These are phyloP conservation scores for Pleurostoma richardsiae DNA, from an alignment of 2,329 filamentous ascomycete genomes.

Conservation along the genomic window DNA sequence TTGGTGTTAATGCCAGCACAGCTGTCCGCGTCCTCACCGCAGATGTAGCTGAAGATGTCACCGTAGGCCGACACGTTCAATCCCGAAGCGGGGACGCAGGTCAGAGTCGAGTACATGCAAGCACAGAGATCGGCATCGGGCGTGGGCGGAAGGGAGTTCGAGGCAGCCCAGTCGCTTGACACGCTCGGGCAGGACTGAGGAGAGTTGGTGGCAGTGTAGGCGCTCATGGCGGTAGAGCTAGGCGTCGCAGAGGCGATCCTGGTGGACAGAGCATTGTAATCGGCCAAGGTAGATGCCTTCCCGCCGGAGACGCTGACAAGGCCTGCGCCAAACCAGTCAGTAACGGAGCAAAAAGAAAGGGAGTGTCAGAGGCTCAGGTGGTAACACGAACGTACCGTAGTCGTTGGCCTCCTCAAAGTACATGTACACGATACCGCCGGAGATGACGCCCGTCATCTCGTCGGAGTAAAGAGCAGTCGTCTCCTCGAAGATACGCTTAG, in stretches of 20 bases:
- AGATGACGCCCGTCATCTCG: conserved; percentile 84
- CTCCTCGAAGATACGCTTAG: conserved; percentile 77
- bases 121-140: conserved; percentile 75
- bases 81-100: conserved; percentile 60
- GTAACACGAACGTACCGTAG: conserved; percentile 8
- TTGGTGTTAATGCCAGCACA: conserved; percentile 68
- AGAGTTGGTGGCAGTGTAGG: conserved; percentile 72
- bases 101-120: conserved; percentile 75
- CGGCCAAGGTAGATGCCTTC: conserved; percentile 61
- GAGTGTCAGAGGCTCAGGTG: background rate
- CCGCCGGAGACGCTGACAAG: conserved; percentile 58
- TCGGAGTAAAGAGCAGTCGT: conserved; percentile 73
- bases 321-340: conserved; percentile 37
- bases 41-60: conserved; percentile 70
- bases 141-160: conserved; percentile 68
- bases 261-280: conserved; percentile 69
- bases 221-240: conserved; percentile 55
- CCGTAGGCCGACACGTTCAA: conserved; percentile 56
- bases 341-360: background rate
- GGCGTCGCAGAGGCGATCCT: conserved; percentile 66
- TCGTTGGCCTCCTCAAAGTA: conserved; percentile 90
- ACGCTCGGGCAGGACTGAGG: conserved; percentile 67
- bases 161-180: conserved; percentile 62
- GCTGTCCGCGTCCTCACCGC: conserved; percentile 47
- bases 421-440: conserved; percentile 98